Conservation (phyloP, 2,329 filamentous ascomycete species). For the Aspergillus awamori region DNA sequence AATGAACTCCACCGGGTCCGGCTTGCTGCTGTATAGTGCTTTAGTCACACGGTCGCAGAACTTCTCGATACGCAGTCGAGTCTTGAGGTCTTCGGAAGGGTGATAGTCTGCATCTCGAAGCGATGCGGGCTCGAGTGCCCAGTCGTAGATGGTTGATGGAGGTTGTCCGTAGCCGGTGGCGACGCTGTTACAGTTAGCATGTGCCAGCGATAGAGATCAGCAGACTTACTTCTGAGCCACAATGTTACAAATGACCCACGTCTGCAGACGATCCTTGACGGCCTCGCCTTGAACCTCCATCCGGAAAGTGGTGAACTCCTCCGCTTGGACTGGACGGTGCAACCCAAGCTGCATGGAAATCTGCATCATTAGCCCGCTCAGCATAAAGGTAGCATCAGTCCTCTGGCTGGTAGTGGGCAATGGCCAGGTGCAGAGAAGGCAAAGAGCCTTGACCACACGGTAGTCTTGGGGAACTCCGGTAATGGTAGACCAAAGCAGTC, state of each 20-base stretch:
- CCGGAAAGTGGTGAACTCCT: constrained; percentile 54
- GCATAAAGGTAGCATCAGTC: constrained; percentile 65
- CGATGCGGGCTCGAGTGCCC: constrained; percentile 53
- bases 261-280: constrained; percentile 63
- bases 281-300: constrained; percentile 61
- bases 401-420: constrained; percentile 63
- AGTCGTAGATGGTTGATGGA: constrained; percentile 62
- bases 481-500: constrained; percentile 63
- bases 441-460: constrained; percentile 64
- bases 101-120: constrained; percentile 49
- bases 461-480: constrained; percentile 62
- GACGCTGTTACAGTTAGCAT: constrained; percentile 47
- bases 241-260: constrained; percentile 68
- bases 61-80: constrained; percentile 58
- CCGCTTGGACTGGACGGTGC: constrained; percentile 64
- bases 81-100: constrained; percentile 54
- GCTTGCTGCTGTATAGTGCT: constrained; percentile 58
- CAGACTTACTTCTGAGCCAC: constrained; percentile 63
- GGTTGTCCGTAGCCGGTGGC: constrained; percentile 67
- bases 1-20: constrained; percentile 55
- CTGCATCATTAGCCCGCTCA: constrained; percentile 67
- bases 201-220: background rate
- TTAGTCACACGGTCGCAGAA: constrained; percentile 62
- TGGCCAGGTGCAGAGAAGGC: constrained; percentile 65
- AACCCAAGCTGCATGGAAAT: constrained; percentile 66